Evolutionary conservation across 345 rosid genomes (phyloP).

Genomic region (Citrus unshiu): DNA sequence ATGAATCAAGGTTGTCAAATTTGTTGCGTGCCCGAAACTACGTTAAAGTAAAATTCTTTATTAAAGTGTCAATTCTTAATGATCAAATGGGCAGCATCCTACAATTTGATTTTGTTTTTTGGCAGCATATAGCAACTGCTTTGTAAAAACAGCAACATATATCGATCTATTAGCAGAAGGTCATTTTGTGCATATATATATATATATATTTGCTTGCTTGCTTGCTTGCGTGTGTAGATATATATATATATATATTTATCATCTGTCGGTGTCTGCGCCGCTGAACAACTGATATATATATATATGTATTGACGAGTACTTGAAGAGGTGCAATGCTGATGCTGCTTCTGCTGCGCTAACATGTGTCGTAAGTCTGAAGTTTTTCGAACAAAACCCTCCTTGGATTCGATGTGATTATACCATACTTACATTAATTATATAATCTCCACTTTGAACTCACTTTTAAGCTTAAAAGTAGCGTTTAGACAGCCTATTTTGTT

Average conservation of each 20-base stretch:
- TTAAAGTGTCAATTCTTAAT: neutral
- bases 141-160: no score
- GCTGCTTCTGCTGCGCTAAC: no score
- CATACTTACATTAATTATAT: neutral
- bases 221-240: no score
- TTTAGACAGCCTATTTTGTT: conserved; percentile 1
- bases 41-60: neutral
- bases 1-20: neutral
- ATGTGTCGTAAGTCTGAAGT: neutral
- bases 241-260: neutral
- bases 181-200: no score
- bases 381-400: neutral
- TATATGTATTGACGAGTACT: no score
- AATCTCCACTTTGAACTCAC: neutral
- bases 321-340: no score
- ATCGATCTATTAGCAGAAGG: no score
- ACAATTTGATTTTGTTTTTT: neutral
- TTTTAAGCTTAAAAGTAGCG: conserved; percentile 6
- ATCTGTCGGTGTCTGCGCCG: neutral
- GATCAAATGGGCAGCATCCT: no score
- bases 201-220: no score
- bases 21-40: neutral
- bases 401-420: neutral
- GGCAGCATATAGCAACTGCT: no score
- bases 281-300: neutral